Percentiles rank a stretch among this genome's conserved stretches.
Evolutionary conservation across 2,329 filamentous ascomycete species (phyloP).

Genomic region (Cyphellophora attinorum): DNA sequence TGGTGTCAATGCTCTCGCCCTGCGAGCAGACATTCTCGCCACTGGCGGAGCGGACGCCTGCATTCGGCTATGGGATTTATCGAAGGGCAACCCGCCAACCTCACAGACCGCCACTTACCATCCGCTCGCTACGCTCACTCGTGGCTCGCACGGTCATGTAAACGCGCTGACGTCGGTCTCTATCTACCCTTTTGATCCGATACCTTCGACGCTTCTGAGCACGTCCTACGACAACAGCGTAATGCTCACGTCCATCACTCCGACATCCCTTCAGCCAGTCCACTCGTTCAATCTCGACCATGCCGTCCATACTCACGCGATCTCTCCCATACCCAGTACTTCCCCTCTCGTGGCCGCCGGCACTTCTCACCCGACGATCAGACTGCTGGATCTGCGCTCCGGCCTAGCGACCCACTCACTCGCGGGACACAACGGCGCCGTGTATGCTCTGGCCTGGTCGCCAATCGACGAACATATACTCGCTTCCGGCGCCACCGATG

Average conservation of each 20-base stretch:
- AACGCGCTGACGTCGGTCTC: slow-evolving; percentile 37
- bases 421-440: slow-evolving; percentile 56
- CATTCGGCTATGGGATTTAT: slow-evolving; percentile 79
- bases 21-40: slow-evolving; percentile 52
- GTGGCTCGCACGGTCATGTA: slow-evolving; percentile 32
- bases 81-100: slow-evolving; percentile 43
- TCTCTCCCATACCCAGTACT: slow-evolving; percentile 57
- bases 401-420: slow-evolving; percentile 66
- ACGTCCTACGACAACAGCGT: slow-evolving; percentile 37
- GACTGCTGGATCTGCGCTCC: slow-evolving; percentile 77
- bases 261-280: slow-evolving; percentile 29
- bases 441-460: slow-evolving; percentile 69
- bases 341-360: slow-evolving; percentile 76
- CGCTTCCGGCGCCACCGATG: slow-evolving; percentile 76
- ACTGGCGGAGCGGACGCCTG: slow-evolving; percentile 81
- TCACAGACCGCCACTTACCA: slow-evolving; percentile 16
- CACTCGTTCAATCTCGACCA: slow-evolving; percentile 37
- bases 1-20: not conserved
- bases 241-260: slow-evolving; percentile 32
- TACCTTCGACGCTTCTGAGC: slow-evolving; percentile 34
- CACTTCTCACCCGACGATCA: slow-evolving; percentile 74
- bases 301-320: slow-evolving; percentile 53
- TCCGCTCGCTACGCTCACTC: slow-evolving; percentile 2
- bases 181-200: slow-evolving; percentile 39
- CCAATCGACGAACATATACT: slow-evolving; percentile 63